phyloP scores from a whole-genome alignment of 768 basidiomycete genomes.

The Boletus barrowsii region DNA sequence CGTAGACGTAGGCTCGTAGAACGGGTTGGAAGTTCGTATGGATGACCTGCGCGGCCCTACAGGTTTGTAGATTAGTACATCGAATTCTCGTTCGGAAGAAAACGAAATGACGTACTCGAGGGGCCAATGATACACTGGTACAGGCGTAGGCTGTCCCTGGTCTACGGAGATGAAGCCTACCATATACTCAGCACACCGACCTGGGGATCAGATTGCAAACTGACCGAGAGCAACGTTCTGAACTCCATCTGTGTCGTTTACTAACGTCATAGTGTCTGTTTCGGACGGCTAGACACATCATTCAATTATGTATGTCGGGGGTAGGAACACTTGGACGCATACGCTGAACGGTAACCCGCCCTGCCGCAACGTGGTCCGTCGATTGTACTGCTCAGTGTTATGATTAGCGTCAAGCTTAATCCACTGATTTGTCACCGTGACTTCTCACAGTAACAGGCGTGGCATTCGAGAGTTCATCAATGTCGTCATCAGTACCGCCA shows the following conservation, averaged over 20 bases:
- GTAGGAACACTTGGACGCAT: background rate
- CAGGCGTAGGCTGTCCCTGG: too few relatives aligned
- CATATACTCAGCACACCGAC: background rate
- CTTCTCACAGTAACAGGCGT: too few relatives aligned
- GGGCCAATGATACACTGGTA: background rate
- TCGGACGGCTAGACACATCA: background rate
- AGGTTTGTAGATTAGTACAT: background rate
- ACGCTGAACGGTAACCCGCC: background rate
- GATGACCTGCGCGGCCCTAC: background rate
- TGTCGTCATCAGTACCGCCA: too few relatives aligned
- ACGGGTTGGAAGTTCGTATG: background rate
- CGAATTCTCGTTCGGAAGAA: background rate
- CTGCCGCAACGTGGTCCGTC: background rate
- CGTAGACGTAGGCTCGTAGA: background rate
- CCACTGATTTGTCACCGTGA: background rate
- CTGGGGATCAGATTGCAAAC: background rate
- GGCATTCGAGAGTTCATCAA: too few relatives aligned
- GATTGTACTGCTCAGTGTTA: background rate
- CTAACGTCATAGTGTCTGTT: background rate
- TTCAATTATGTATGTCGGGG: background rate
- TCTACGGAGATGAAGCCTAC: background rate
- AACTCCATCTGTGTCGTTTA: background rate
- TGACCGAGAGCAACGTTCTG: background rate
- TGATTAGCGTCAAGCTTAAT: background rate
- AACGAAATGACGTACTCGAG: background rate